Percentiles rank a stretch among this genome's conserved stretches.
Conservation (phyloP, 2,329 filamentous ascomycete genomes). For the Diaporthe vaccinii region DNA sequence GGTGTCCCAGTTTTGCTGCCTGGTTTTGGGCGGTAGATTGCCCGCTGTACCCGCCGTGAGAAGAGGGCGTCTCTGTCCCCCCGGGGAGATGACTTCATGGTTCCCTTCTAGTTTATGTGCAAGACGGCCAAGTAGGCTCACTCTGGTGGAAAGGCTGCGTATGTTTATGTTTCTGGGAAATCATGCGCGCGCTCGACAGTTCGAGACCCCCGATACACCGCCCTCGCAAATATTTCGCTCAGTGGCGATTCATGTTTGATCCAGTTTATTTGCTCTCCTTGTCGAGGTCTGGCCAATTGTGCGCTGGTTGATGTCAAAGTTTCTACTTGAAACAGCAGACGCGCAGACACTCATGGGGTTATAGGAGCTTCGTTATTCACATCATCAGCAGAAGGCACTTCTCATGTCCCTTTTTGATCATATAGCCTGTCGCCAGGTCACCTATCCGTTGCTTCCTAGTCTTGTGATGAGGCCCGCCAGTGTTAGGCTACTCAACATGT, state of each 20-base stretch:
- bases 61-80: neutral
- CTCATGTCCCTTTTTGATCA: neutral
- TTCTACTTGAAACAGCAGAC: slow-evolving; percentile 1
- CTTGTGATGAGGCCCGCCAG: neutral
- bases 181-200: slow-evolving; percentile 2
- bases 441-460: neutral
- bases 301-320: slow-evolving; percentile 4
- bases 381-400: neutral
- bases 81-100: neutral
- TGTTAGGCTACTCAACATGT: no score
- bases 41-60: neutral
- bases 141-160: neutral
- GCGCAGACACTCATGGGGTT: neutral
- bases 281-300: neutral
- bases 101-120: no score
- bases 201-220: slow-evolving; percentile 11
- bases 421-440: neutral
- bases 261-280: slow-evolving; percentile 6
- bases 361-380: neutral
- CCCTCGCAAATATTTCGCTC: slow-evolving; percentile 6
- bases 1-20: neutral
- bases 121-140: neutral
- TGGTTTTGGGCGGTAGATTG: neutral
- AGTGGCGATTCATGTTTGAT: slow-evolving; percentile 30
- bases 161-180: neutral